These are phyloP conservation scores for Cadophora sp. DNA, from an alignment of 2,329 filamentous ascomycete species.

Conservation along the genomic window DNA sequence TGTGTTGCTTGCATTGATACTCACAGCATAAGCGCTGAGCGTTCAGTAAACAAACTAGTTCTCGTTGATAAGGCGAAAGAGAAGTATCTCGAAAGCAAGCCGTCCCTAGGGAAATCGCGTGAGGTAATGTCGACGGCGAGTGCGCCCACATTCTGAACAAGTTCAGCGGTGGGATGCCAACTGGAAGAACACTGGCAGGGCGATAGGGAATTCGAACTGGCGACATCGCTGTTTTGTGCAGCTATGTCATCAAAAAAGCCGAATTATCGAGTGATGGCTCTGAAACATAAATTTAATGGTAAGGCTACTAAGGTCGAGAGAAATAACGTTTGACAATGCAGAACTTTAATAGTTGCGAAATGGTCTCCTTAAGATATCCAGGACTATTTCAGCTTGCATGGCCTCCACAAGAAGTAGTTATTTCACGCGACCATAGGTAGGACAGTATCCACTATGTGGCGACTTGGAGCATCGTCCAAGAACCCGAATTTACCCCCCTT, in stretches of 20 bases:
- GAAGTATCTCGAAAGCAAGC: conserved; percentile 37
- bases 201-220: conserved; percentile 34
- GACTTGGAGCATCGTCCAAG: conserved; percentile 11
- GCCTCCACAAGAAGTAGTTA: conserved; percentile 14
- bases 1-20: conserved; percentile 37
- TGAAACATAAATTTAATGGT: neutral
- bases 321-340: neutral
- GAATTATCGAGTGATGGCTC: conserved; percentile 1
- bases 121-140: conserved; percentile 37
- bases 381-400: conserved; percentile 10
- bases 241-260: conserved; percentile 2
- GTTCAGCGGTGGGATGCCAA: conserved; percentile 35
- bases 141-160: conserved; percentile 36
- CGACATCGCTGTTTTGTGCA: conserved; percentile 26
- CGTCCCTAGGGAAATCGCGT: conserved; percentile 36
- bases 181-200: conserved; percentile 31
- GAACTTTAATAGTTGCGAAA: neutral
- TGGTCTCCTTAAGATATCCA: conserved; percentile 16
- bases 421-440: conserved; percentile 5
- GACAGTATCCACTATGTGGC: conserved; percentile 17
- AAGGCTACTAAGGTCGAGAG: neutral
- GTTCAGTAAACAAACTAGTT: conserved; percentile 34
- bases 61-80: conserved; percentile 32
- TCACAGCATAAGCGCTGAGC: conserved; percentile 33
- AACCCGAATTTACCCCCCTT: conserved; percentile 8